Base-by-base conservation (phyloP, 2,329 filamentous ascomycete genomes). In the Gremmenia infestans region DNA sequence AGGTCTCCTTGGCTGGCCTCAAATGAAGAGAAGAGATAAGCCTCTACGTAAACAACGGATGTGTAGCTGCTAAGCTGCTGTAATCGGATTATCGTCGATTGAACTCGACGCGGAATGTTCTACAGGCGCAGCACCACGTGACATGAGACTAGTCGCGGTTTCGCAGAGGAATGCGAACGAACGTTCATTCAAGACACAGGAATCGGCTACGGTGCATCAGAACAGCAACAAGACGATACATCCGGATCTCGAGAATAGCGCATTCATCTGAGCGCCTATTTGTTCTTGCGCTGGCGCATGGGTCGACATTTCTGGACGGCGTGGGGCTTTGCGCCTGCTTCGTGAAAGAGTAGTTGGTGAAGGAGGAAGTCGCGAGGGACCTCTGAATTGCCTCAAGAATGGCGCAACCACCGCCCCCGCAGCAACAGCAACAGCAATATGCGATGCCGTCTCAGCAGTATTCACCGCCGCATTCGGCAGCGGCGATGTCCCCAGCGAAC, bases 401-500 rank as follows among this genome's bases (percentile, higher is more conserved):
- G 69, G 66, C 68, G 60, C 69, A 71, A 66, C 68, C 56, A 66
- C 72, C 63, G 65, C 68, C 56, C 65, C 72, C 63, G 58, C 69
- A 58, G 52, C 66, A 65, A 50, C 22, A 22, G 22, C 22, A 22
- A 3, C 63, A 61, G 35, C 68, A 71, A 48, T 71, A 71, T 60
- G 70, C 68, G 55, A 71, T 69, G 63, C 74, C 79, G 51, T 77
- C 79, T 54, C 78, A 79, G 62, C 74, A 78, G 53, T 89, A 82
- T 71, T 86, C 85, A 59, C 83, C 83, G 63, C 79, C 81, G 32
- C 85, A 82, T 55, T 79, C 78, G 48, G 78, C 80, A 37, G 79
- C 79, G 49, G 78, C 80, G 37, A 79, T 84, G 23, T 86, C 86
- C 11, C 49, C 52, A 23, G 84, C 79, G 22, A 76, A 78, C 78